These are phyloP conservation scores for Eruca vesicaria DNA, from an alignment of 441 rosid genomes.

Conservation along the genomic window DNA sequence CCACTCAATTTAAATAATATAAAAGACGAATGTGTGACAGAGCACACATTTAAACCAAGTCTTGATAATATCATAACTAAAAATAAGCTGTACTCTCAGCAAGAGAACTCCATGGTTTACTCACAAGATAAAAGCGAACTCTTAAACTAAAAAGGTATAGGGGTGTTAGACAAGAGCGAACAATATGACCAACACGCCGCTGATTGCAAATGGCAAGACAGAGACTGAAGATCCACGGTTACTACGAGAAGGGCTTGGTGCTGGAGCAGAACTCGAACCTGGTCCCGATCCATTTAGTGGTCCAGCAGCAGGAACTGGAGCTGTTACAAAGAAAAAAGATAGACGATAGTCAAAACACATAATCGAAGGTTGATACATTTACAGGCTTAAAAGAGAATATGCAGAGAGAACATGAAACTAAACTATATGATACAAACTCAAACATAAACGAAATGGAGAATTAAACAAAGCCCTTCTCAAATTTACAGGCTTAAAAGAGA, in stretches of 20 bases:
- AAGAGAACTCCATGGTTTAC: background rate
- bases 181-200: slow-evolving; percentile 12
- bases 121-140: background rate
- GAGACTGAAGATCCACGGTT: slow-evolving; percentile 28
- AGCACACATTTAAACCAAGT: slow-evolving; percentile 10
- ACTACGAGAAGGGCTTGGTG: slow-evolving; percentile 18
- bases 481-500: background rate
- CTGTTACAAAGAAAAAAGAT: background rate
- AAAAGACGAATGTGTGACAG: background rate
- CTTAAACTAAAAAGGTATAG: background rate
- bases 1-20: background rate
- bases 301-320: slow-evolving; percentile 24
- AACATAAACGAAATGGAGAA: background rate
- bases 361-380: background rate
- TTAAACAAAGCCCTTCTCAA: background rate
- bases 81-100: background rate
- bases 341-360: background rate
- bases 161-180: slow-evolving; percentile 10
- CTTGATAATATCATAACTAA: background rate
- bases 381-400: background rate
- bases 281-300: background rate
- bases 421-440: background rate
- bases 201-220: slow-evolving; percentile 8
- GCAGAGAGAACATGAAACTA: background rate
- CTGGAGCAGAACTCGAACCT: background rate